Evolutionary conservation across 495 filamentous ascomycete genomes (phyloP).

Genomic region (Xylaria flabelliformis): DNA sequence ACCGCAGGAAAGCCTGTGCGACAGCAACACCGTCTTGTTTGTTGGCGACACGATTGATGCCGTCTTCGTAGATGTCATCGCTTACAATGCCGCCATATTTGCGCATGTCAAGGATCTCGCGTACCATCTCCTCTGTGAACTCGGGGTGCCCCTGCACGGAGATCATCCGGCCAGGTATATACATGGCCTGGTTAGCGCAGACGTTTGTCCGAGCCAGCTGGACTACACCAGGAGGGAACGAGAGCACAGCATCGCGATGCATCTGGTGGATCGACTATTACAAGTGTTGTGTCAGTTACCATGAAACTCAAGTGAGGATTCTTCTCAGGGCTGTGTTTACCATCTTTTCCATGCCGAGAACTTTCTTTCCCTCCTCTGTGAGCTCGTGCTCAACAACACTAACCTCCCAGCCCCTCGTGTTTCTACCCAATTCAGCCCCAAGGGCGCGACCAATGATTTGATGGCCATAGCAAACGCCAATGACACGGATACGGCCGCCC

Average conservation of each 20-base stretch:
- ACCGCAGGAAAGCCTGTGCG: constrained; percentile 71
- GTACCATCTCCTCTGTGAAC: constrained; percentile 77
- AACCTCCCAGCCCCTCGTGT: constrained; percentile 78
- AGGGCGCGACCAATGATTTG: constrained; percentile 85
- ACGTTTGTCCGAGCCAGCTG: constrained; percentile 68
- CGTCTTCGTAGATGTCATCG: constrained; percentile 68
- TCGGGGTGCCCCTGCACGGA: constrained; percentile 94
- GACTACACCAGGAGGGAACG: constrained; percentile 66
- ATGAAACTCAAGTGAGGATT: constrained; percentile 23
- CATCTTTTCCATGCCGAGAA: constrained; percentile 73
- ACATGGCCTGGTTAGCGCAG: constrained; percentile 84
- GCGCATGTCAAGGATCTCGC: constrained; percentile 67
- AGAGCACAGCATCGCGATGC: constrained; percentile 82
- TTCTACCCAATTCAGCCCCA: constrained; percentile 69
- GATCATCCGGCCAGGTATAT: constrained; percentile 67
- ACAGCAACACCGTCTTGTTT: constrained; percentile 79
- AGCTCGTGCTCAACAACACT: constrained; percentile 73
- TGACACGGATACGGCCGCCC: constrained; percentile 60
- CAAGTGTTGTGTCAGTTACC: constrained; percentile 19
- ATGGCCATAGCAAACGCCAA: constrained; percentile 91
- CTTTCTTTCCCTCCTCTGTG: constrained; percentile 70
- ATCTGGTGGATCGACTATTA: constrained; percentile 81
- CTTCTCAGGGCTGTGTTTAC: constrained; percentile 52
- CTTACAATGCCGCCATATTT: constrained; percentile 69
- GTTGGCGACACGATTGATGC: constrained; percentile 66